Evolutionary conservation across 768 basidiomycete genomes (phyloP), one percentile per base, ranked within the genome.

Genomic region (Hysterangium stoloniferum): DNA sequence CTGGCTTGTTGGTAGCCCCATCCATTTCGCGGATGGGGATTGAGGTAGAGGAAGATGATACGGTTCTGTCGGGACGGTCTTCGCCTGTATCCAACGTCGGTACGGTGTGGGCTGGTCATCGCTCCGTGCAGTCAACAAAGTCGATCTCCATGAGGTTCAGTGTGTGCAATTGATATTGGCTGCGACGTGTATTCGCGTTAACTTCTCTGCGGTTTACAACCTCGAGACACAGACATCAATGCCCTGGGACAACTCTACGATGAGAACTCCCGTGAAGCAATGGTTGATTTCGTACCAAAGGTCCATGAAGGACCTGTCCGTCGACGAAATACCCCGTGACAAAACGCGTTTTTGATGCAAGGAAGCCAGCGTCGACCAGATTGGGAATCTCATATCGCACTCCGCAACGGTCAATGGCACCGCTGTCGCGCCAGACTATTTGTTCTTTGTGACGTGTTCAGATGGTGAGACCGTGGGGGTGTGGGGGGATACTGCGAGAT

Each of bases 221-320:
- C 87, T 0, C 86, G 86, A 59, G 95, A 98, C 60, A 82, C 87
- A 37, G 88, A 85, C 7, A 89, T 98, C 58, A 86, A 88, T 44
- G 71, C 98, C 11, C 70, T 99, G 19, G 96, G 98, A 61, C 85
- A 88, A 51, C 71, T 94, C 19, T 97, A 92, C 61, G 89, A 84
- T 54, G 83, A 80, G 9, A 28, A 27, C 32, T 69, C 69, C 59
- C 81, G 83, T 22, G 91, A 96, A 52, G 73, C 91, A 1, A 81
- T 91, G 52, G 76, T 85, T 25, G 94, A 99, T 59, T 95, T 99
- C 60, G 95, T 95, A 6, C 93, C 94, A 3, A 79, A 78, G 45
- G 79, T 94, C 4, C 82, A 86, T 50, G 82, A 88, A 52, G 88
- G 88, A 0, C 84, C 91, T 33, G 66, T 88, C 19, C 78, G 91